Base-by-base conservation (phyloP, 106 monocot species). In the Allium sativum region DNA sequence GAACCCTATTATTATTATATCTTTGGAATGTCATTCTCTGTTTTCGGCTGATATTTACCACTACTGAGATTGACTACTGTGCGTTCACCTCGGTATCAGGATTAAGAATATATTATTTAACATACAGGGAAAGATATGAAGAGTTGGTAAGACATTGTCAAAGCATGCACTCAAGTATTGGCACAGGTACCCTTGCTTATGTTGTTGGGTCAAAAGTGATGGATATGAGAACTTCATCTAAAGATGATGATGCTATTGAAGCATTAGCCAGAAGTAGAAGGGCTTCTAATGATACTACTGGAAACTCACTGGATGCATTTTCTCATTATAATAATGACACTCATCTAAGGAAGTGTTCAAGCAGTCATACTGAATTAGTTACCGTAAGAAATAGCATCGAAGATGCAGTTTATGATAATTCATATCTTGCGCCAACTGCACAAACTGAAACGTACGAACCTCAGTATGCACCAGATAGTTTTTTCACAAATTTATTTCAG, bases 201-300 rank as follows among this genome's bases (percentile, higher is more conserved):
- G 85, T 66, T 67, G 82, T 98, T 76, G 98, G 98, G 6, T 98
- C 98, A 9, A 91, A 83, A 68, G 82, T 98, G 64, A 98, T 98
- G 98, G 98, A 98, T 65, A 78, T 85, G 56, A 84, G 98, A 76
- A 92, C 87, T 53, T 54, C 70, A 20, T 78, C 88, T 10, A 92
- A 76, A 68, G 82, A 90, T 55, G 77, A 71, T 59, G 74, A 67
- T 41, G 58, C 42, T 8, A 73, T 47, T n/a, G 79, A 77, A 76
- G 65, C 62, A 64, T 61, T 68, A 56, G 70, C 22, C 0, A 55
- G 58, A 68, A 68, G 65, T 66, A 54, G 40, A 14, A 45, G 43
- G 56, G 61, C 55, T 82, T 75, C 85, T 70, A 58, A 53, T 48
- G 58, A 73, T 68, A 44, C 31, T 31, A 31, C 61, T 21, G 50